These are phyloP conservation scores for Coniferiporia weirii DNA, from an alignment of 1,284 basidiomycete genomes.

Conservation along the genomic window DNA sequence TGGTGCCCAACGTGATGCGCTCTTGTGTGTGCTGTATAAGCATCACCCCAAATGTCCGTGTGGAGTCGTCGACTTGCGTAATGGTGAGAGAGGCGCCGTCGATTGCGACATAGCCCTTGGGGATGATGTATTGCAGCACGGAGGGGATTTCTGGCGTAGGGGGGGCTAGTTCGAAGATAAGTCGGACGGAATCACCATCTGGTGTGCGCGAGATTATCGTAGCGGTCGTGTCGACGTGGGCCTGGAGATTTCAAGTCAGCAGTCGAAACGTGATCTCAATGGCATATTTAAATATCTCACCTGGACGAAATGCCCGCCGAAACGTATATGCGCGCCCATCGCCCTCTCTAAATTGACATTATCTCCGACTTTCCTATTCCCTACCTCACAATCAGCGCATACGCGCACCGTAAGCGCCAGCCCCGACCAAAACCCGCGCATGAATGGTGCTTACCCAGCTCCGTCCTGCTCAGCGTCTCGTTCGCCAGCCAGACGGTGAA, in stretches of 20 bases:
- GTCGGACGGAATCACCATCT: constrained; percentile 86
- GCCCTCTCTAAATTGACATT: constrained; percentile 92
- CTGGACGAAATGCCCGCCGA: constrained; percentile 98
- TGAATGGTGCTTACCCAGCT: constrained; percentile 61
- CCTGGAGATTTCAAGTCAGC: constrained; percentile 41
- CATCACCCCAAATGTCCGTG: constrained; percentile 85
- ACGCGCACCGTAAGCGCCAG: background rate
- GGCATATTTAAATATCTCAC: constrained; percentile 35
- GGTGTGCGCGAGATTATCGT: constrained; percentile 58
- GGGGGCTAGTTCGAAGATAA: constrained; percentile 73
- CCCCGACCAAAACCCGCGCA: background rate
- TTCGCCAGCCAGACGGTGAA: constrained; percentile 96
- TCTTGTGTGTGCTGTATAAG: constrained; percentile 92
- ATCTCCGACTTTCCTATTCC: constrained; percentile 75
- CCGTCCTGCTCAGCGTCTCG: constrained; percentile 89
- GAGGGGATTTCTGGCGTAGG: constrained; percentile 56
- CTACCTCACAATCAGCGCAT: constrained; percentile 32
- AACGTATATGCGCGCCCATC: constrained; percentile 87
- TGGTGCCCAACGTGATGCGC: constrained; percentile 79
- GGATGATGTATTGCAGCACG: constrained; percentile 80
- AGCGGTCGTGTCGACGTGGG: constrained; percentile 90
- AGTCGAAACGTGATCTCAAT: constrained; percentile 2
- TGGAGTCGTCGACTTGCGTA: constrained; percentile 72
- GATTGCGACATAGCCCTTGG: constrained; percentile 95
- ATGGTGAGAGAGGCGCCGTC: constrained; percentile 94